Conservation (phyloP, 306 rosid species). For the Sindora glabra region DNA sequence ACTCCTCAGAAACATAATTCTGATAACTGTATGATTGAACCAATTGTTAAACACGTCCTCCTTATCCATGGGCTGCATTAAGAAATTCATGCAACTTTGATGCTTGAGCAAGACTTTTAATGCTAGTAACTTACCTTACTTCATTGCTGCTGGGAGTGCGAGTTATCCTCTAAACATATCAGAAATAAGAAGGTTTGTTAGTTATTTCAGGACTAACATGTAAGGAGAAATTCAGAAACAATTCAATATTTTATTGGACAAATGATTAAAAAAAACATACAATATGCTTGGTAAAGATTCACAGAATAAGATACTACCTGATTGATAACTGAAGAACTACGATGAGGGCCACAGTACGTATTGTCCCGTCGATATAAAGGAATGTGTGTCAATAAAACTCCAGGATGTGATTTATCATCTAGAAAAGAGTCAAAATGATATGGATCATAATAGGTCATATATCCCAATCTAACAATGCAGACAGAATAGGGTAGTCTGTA, state of each 20-base stretch:
- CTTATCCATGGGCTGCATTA: not conserved
- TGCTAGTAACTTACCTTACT: slow-evolving; percentile 43
- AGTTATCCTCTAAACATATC: slow-evolving; percentile 38
- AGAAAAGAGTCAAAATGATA: slow-evolving; percentile 13
- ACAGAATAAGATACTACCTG: slow-evolving; percentile 43
- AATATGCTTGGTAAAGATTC: not conserved
- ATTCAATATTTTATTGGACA: no score
- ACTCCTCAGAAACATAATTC: slow-evolving; percentile 47
- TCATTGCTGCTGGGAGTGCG: slow-evolving; percentile 19
- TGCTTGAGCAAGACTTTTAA: not conserved
- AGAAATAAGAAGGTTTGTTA: slow-evolving; percentile 5
- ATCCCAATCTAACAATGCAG: slow-evolving; percentile 10
- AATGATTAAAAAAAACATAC: not conserved
- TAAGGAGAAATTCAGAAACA: not conserved
- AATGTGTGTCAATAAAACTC: slow-evolving; percentile 75
- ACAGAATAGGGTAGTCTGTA: slow-evolving; percentile 21
- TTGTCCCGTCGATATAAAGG: slow-evolving; percentile 61
- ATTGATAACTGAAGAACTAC: slow-evolving; percentile 53
- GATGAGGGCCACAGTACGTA: slow-evolving; percentile 61
- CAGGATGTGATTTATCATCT: slow-evolving; percentile 44
- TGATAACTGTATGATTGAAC: slow-evolving; percentile 45
- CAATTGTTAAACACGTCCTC: slow-evolving; percentile 13
- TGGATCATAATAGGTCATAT: slow-evolving; percentile 1
- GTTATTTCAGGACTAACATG: slow-evolving; percentile 18
- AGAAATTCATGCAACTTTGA: not conserved